Evolutionary conservation across 805 yeast genomes (phyloP).

Genomic region (Cyberlindnera samutprakarnensis): DNA sequence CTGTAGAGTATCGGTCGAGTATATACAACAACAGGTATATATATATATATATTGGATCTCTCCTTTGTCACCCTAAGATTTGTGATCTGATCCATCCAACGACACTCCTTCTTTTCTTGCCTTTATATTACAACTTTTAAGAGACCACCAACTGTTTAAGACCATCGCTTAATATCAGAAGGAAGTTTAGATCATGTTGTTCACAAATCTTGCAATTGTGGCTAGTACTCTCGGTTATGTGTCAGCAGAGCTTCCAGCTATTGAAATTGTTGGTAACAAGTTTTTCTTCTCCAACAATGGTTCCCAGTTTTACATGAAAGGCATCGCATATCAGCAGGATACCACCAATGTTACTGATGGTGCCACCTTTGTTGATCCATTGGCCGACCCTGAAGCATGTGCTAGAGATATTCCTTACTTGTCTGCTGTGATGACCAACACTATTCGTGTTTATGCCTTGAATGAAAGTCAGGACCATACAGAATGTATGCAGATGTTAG

Average conservation of each 20-base stretch:
- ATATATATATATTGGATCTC: too few relatives aligned
- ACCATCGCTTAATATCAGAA: too few relatives aligned
- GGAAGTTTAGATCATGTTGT: too few relatives aligned
- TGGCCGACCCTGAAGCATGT: slow-evolving; percentile 56
- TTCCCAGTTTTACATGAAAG: slow-evolving; percentile 68
- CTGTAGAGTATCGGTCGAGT: too few relatives aligned
- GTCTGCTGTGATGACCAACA: slow-evolving; percentile 54
- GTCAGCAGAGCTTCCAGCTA: slow-evolving; percentile 43
- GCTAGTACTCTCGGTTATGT: slow-evolving; percentile 31
- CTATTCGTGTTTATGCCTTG: slow-evolving; percentile 69
- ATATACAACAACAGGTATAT: too few relatives aligned
- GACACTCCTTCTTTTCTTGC: too few relatives aligned
- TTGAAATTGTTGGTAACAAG: slow-evolving; percentile 71
- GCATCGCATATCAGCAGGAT: slow-evolving; percentile 76
- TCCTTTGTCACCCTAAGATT: too few relatives aligned
- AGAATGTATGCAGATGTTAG: slow-evolving; percentile 57
- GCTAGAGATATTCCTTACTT: slow-evolving; percentile 70
- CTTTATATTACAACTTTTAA: slow-evolving; percentile 3
- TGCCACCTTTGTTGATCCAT: slow-evolving; percentile 55
- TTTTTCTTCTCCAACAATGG: slow-evolving; percentile 73
- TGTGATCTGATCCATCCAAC: too few relatives aligned
- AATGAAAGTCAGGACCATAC: slow-evolving; percentile 58
- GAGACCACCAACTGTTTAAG: not conserved
- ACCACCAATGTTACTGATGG: slow-evolving; percentile 40
- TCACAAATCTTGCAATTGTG: slow-evolving; percentile 20